Percentiles rank a stretch among this genome's conserved stretches.
These are phyloP conservation scores for Fraxinus latifolia DNA, from an alignment of 305 asterid genomes.

Conservation along the genomic window DNA sequence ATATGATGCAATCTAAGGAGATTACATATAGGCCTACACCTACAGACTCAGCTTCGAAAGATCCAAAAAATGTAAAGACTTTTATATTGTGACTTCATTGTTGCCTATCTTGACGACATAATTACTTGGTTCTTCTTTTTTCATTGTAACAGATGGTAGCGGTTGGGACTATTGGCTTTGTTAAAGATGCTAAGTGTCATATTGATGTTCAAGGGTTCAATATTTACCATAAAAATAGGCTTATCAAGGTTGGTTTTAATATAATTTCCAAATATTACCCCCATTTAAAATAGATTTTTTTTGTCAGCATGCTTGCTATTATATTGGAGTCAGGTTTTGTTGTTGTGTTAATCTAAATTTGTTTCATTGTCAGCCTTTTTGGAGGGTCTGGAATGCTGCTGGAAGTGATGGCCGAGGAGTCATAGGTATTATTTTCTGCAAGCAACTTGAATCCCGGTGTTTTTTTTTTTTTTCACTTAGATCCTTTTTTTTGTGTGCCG, in stretches of 20 bases:
- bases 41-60: constrained; percentile 31
- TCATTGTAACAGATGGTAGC: constrained; percentile 39
- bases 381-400: constrained; percentile 87
- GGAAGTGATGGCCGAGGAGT: constrained; percentile 84
- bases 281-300: background rate
- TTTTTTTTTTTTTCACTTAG: background rate
- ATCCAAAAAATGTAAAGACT: constrained; percentile 36
- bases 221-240: constrained; percentile 75
- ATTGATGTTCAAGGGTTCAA: constrained; percentile 85
- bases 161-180: constrained; percentile 53
- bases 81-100: background rate
- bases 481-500: background rate
- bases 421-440: constrained; percentile 34
- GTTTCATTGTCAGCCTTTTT: constrained; percentile 50
- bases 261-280: background rate
- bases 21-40: constrained; percentile 46
- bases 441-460: background rate
- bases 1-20: constrained; percentile 36
- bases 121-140: background rate
- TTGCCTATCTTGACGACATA: background rate
- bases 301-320: background rate
- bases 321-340: background rate
- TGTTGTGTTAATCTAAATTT: background rate
- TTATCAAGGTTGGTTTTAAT: constrained; percentile 50
- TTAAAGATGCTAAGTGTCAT: constrained; percentile 64